These are phyloP conservation scores for Agrocybe praecox DNA, from an alignment of 768 basidiomycete species.

Conservation along the genomic window DNA sequence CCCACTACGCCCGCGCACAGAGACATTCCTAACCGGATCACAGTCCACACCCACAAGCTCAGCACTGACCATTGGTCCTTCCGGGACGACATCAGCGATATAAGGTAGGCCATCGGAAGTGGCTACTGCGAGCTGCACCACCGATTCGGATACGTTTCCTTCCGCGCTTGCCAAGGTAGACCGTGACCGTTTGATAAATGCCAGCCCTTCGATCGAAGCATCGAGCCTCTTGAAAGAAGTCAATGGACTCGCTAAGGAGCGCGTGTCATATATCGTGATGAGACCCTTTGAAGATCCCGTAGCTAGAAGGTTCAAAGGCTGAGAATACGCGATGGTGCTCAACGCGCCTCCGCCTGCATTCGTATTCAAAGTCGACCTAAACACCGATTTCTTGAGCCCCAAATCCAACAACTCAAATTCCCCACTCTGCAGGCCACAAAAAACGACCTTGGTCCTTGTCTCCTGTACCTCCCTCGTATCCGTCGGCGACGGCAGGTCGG, in stretches of 20 bases:
- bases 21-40: constrained; percentile 53
- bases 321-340: constrained; percentile 47
- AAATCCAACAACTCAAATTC: constrained; percentile 60
- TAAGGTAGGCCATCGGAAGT: constrained; percentile 66
- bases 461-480: constrained; percentile 48
- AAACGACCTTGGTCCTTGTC: constrained; percentile 48
- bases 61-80: constrained; percentile 41
- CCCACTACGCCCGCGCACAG: too few species aligned
- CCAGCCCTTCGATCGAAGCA: constrained; percentile 52
- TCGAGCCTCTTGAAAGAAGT: constrained; percentile 47
- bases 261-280: constrained; percentile 56
- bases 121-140: constrained; percentile 46
- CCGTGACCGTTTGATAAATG: constrained; percentile 26
- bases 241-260: constrained; percentile 40
- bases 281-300: constrained; percentile 61
- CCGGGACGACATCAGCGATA: constrained; percentile 43
- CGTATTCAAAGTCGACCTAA: constrained; percentile 26
- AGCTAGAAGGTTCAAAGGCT: constrained; percentile 45
- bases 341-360: constrained; percentile 27
- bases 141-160: constrained; percentile 14
- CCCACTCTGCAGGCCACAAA: constrained; percentile 58
- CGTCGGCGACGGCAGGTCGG: constrained; percentile 5
- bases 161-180: too few species aligned
- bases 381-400: constrained; percentile 34
- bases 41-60: constrained; percentile 66